Conservation (phyloP, 2,329 filamentous ascomycete species). For the Pleurostoma richardsiae region DNA sequence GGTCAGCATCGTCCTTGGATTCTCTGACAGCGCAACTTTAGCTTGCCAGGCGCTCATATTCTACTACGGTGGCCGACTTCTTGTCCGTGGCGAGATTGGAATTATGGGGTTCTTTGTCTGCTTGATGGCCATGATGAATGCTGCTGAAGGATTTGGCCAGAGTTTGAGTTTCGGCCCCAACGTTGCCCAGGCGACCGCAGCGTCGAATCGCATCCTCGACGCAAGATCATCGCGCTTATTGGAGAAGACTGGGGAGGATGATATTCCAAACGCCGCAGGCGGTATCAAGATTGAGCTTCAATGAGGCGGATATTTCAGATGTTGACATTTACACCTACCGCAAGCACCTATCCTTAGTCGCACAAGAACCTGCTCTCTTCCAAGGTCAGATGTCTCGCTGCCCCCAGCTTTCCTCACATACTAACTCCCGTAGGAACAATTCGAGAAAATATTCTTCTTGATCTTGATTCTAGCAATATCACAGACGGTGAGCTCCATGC, state of each 20-base stretch:
- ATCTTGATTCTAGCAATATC: constrained; percentile 13
- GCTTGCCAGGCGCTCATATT: constrained; percentile 54
- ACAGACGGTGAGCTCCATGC: constrained; percentile 16
- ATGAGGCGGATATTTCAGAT: neutral
- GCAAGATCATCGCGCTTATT: too few relatives aligned
- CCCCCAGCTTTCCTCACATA: too few relatives aligned
- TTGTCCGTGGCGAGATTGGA: neutral
- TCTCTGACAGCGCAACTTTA: constrained; percentile 41
- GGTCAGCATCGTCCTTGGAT: constrained; percentile 24
- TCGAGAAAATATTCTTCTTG: constrained; percentile 22
- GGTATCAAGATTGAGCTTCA: neutral
- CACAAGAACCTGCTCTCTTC: constrained; percentile 56
- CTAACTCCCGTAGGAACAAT: constrained; percentile 20
- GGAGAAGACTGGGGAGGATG: neutral
- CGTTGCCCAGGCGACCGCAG: too few relatives aligned
- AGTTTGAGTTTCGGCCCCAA: too few relatives aligned
- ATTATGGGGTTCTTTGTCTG: constrained; percentile 18
- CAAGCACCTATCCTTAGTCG: constrained; percentile 51
- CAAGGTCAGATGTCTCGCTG: constrained; percentile 21
- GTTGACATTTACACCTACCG: constrained; percentile 41
- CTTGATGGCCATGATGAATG: neutral
- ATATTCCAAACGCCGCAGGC: constrained; percentile 19
- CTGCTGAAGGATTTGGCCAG: neutral
- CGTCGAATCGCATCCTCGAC: too few relatives aligned
- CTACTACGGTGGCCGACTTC: constrained; percentile 33